These are phyloP conservation scores for Neonectria punicea DNA, from an alignment of 2,329 filamentous ascomycete species.

Conservation along the genomic window DNA sequence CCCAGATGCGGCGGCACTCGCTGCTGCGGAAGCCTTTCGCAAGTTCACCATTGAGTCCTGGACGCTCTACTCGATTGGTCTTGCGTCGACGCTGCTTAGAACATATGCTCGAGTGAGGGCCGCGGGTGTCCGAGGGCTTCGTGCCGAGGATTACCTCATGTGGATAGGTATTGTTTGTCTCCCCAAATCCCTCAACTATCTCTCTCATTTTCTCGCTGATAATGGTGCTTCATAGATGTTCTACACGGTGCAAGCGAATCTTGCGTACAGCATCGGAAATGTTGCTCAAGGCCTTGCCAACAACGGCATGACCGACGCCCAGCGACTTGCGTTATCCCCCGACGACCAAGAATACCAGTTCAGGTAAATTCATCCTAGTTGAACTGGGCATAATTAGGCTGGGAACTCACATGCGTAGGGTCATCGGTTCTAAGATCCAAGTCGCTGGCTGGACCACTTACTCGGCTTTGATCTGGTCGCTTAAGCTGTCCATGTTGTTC, in stretches of 20 bases:
- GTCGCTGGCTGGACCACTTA: constrained; percentile 66
- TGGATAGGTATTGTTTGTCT: constrained; percentile 31
- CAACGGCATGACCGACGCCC: constrained; percentile 61
- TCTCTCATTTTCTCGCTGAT: background rate
- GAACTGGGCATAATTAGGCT: no score
- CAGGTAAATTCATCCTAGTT: constrained; percentile 33
- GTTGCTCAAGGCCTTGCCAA: constrained; percentile 62
- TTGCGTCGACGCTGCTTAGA: constrained; percentile 41
- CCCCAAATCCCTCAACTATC: background rate
- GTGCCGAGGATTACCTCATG: constrained; percentile 46
- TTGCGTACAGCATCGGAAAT: constrained; percentile 60
- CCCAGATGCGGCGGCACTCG: constrained; percentile 8
- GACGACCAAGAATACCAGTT: constrained; percentile 54
- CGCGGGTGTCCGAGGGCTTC: constrained; percentile 38
- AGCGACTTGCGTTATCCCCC: constrained; percentile 55
- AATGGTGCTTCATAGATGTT: constrained; percentile 52
- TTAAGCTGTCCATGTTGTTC: constrained; percentile 65
- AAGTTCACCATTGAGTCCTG: constrained; percentile 38
- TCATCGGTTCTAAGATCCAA: constrained; percentile 65
- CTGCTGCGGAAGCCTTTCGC: constrained; percentile 28
- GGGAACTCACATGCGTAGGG: constrained; percentile 41
- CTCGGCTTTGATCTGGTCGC: constrained; percentile 60
- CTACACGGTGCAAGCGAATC: constrained; percentile 60
- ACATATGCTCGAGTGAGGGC: constrained; percentile 45
- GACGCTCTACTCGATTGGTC: constrained; percentile 43